Evolutionary conservation across 1,139 yeast species (phyloP).

Genomic region (Komagataea norvegica): DNA sequence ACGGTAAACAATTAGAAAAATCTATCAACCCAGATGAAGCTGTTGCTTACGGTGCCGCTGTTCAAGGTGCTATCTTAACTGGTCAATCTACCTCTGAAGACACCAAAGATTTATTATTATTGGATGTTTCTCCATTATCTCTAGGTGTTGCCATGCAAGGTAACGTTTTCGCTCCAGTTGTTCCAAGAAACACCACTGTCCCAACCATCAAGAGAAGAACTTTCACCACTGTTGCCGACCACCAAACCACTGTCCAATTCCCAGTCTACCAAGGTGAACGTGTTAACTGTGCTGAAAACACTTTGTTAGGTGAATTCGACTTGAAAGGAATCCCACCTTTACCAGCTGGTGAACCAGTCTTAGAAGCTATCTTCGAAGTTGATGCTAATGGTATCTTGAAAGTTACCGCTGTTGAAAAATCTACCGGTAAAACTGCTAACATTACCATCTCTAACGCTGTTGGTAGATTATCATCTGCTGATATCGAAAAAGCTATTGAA

Average conservation of each 20-base stretch:
- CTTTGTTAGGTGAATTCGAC: slow-evolving; percentile 92
- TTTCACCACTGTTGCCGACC: slow-evolving; percentile 95
- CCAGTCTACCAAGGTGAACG: slow-evolving; percentile 98
- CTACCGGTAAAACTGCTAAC: slow-evolving; percentile 99
- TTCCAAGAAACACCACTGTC: slow-evolving; percentile 93
- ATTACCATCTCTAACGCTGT: slow-evolving; percentile 99
- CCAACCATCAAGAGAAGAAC: slow-evolving; percentile 96
- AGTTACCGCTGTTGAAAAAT: slow-evolving; percentile 99
- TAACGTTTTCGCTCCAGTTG: slow-evolving; percentile 96
- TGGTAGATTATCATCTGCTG: slow-evolving; percentile 97
- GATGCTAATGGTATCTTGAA: slow-evolving; percentile 99
- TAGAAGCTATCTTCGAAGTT: slow-evolving; percentile 98
- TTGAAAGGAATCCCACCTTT: slow-evolving; percentile 98
- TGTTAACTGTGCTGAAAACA: slow-evolving; percentile 92
- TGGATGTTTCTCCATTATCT: slow-evolving; percentile 93
- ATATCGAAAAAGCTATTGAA: slow-evolving; percentile 96
- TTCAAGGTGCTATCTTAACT: slow-evolving; percentile 85
- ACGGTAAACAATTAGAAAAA: slow-evolving; percentile 85
- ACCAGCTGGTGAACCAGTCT: slow-evolving; percentile 99
- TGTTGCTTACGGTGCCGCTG: slow-evolving; percentile 73
- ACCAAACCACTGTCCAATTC: slow-evolving; percentile 94
- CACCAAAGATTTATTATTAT: slow-evolving; percentile 79
- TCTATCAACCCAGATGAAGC: slow-evolving; percentile 77
- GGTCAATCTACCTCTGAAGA: slow-evolving; percentile 73
- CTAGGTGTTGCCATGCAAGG: slow-evolving; percentile 97